phyloP scores from a whole-genome alignment of 202 grass and related monocot species.

The Bolboschoenoplectus hybrid region DNA sequence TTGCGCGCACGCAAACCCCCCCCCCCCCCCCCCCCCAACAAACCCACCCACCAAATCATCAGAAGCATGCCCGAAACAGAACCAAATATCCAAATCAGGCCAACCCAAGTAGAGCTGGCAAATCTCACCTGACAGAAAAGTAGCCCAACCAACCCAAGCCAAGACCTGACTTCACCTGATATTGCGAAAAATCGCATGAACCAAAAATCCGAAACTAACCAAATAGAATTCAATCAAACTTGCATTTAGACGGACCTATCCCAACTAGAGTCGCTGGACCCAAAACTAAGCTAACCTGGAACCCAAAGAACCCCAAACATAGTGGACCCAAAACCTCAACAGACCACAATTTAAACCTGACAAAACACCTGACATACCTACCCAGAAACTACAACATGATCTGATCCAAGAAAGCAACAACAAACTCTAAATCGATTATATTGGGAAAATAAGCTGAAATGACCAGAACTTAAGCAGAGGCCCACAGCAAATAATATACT shows the following conservation, averaged over 20 bases:
- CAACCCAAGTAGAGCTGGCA: not conserved
- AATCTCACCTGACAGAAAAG: constrained; percentile 1
- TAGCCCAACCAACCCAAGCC: not conserved
- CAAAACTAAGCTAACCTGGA: not conserved
- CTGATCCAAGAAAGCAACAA: not conserved
- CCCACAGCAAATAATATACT: not conserved
- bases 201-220: not conserved
- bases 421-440: not conserved
- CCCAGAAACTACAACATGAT: not conserved
- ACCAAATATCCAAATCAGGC: not conserved
- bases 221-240: not conserved
- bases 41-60: not conserved
- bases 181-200: not conserved
- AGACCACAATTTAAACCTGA: not conserved
- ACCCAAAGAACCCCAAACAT: not conserved
- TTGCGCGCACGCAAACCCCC: not conserved
- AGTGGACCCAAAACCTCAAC: not conserved
- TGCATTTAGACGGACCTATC: not conserved
- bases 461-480: not conserved
- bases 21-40: not conserved
- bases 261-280: not conserved
- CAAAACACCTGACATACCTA: not conserved
- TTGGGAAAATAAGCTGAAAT: not conserved
- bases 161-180: not conserved
- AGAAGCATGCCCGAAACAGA: not conserved